Conservation (phyloP, 257 asterid genomes). For the Agastache rugosa region DNA sequence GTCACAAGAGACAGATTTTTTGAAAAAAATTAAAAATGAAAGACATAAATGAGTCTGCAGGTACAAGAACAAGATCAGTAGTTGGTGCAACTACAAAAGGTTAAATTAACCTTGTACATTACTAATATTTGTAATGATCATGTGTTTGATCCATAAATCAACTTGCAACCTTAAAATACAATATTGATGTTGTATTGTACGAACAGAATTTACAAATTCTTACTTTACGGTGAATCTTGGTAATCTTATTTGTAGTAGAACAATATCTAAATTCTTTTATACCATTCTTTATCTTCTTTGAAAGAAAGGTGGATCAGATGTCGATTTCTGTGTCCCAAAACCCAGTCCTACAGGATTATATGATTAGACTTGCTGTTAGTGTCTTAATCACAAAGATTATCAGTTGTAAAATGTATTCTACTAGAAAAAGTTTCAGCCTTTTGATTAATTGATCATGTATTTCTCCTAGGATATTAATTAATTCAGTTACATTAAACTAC, state of each 20-base stretch:
- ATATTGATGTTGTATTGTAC: background rate
- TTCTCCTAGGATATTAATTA: no score
- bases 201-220: background rate
- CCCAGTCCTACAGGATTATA: background rate
- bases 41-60: conserved; percentile 13
- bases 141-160: conserved; percentile 6
- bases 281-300: background rate
- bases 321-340: conserved; percentile 28
- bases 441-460: background rate
- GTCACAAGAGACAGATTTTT: conserved; percentile 8
- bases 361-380: conserved; percentile 18
- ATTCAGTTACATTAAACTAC: no score
- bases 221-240: conserved; percentile 22
- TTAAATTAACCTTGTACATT: background rate
- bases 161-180: conserved; percentile 28
- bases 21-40: background rate
- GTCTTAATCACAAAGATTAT: conserved; percentile 35
- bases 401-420: background rate
- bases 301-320: conserved; percentile 36
- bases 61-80: conserved; percentile 41
- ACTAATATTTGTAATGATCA: conserved; percentile 2
- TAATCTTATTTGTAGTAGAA: background rate
- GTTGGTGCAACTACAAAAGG: conserved; percentile 47
- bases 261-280: background rate
- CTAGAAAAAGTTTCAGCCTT: conserved; percentile 2